Conservation (phyloP, 2,329 filamentous ascomycete genomes). For the Incumbomyces delicatus region DNA sequence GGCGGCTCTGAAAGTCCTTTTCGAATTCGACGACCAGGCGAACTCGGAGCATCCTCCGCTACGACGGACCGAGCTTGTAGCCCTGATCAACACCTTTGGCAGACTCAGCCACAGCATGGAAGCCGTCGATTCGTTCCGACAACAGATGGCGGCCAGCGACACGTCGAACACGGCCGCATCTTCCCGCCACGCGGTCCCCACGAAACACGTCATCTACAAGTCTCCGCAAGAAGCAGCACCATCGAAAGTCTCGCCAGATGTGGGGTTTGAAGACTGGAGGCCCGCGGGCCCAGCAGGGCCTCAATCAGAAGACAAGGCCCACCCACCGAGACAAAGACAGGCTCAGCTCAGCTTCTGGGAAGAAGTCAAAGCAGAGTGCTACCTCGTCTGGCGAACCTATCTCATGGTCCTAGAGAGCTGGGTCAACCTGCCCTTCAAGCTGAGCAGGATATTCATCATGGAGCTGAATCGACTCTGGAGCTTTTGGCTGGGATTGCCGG, state of each 20-base stretch:
- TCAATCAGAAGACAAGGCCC: slow-evolving; percentile 1
- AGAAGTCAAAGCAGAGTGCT: slow-evolving; percentile 53
- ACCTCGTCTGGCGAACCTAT: slow-evolving; percentile 51
- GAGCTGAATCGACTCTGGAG: slow-evolving; percentile 49
- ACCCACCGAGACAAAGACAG: slow-evolving; percentile 8
- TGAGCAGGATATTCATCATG: slow-evolving; percentile 51
- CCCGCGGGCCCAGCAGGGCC: slow-evolving; percentile 20
- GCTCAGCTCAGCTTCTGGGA: slow-evolving; percentile 42
- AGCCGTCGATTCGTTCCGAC: slow-evolving; percentile 62
- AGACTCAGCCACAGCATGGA: slow-evolving; percentile 72
- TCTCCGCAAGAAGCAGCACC: background rate
- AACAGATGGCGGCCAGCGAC: background rate
- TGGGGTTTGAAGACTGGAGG: slow-evolving; percentile 4
- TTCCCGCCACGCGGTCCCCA: slow-evolving; percentile 3
- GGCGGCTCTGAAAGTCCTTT: slow-evolving; percentile 87
- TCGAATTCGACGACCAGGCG: slow-evolving; percentile 72
- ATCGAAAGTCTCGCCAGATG: background rate
- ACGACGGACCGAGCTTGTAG: slow-evolving; percentile 83
- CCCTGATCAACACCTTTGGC: slow-evolving; percentile 87
- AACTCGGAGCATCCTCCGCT: slow-evolving; percentile 58
- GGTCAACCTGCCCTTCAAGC: slow-evolving; percentile 54
- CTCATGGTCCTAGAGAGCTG: slow-evolving; percentile 62
- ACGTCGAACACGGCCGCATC: background rate
- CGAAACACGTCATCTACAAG: background rate
- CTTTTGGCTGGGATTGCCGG: slow-evolving; percentile 54